Conservation (phyloP, 345 rosid species). For the Combretum micranthum region DNA sequence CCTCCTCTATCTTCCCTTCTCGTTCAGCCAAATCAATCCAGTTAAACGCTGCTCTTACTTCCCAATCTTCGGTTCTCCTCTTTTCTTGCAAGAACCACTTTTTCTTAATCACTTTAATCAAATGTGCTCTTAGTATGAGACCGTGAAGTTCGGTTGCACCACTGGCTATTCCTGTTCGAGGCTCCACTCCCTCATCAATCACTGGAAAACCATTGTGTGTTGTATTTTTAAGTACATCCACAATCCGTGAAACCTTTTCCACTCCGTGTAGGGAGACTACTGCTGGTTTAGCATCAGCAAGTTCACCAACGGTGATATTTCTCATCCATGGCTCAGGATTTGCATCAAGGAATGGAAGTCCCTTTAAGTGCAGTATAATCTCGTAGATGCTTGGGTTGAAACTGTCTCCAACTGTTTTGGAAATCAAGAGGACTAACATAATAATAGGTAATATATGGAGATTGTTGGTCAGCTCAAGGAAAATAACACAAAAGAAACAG, state of each 20-base stretch:
- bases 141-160: constrained; percentile 61
- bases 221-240: constrained; percentile 68
- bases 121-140: constrained; percentile 75
- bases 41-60: constrained; percentile 63
- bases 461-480: constrained; percentile 94
- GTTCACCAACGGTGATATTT: constrained; percentile 74
- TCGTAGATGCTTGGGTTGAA: constrained; percentile 86
- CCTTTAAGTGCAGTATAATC: constrained; percentile 74
- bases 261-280: constrained; percentile 61
- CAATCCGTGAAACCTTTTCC: constrained; percentile 70
- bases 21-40: constrained; percentile 83
- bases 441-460: constrained; percentile 76
- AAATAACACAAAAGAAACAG: constrained; percentile 89
- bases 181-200: constrained; percentile 38
- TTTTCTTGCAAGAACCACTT: constrained; percentile 76
- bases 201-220: constrained; percentile 75
- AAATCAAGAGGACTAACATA: constrained; percentile 79
- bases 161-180: constrained; percentile 29
- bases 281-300: constrained; percentile 68
- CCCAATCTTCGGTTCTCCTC: constrained; percentile 82
- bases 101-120: constrained; percentile 58
- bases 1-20: constrained; percentile 57
- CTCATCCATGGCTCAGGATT: constrained; percentile 98
- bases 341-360: constrained; percentile 88
- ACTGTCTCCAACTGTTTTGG: constrained; percentile 83